These are phyloP conservation scores for Porcisia deanei DNA, from an alignment of 208 protist genomes.

Conservation along the genomic window DNA sequence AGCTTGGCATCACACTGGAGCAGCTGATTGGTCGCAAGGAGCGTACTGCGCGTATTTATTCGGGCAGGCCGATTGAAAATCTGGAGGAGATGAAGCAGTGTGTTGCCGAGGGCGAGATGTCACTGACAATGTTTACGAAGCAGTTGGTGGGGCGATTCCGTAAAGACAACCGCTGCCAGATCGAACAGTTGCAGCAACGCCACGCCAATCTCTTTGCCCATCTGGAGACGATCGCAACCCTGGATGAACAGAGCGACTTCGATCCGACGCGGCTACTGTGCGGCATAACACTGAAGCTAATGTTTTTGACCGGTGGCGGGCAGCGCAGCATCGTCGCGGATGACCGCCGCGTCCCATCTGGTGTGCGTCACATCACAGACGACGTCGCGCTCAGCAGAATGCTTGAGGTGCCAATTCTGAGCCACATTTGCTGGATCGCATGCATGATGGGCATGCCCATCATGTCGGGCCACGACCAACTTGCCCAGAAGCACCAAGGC, in stretches of 20 bases:
- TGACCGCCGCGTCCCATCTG: slow-evolving; percentile 35
- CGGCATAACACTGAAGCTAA: slow-evolving; percentile 48
- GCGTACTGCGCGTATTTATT: slow-evolving; percentile 22
- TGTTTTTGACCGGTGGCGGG: slow-evolving; percentile 62
- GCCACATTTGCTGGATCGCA: slow-evolving; percentile 51
- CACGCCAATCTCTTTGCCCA: slow-evolving; percentile 32
- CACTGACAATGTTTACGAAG: slow-evolving; percentile 32
- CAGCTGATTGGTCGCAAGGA: slow-evolving; percentile 20
- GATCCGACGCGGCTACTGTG: slow-evolving; percentile 35
- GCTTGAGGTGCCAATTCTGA: slow-evolving; percentile 55
- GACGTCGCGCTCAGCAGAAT: slow-evolving; percentile 48
- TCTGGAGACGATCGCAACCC: slow-evolving; percentile 26
- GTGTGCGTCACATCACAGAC: slow-evolving; percentile 31
- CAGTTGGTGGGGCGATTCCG: slow-evolving; percentile 34
- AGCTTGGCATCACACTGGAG: slow-evolving; percentile 32
- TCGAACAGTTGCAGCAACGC: slow-evolving; percentile 32
- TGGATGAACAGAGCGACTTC: slow-evolving; percentile 28
- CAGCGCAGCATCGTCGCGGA: slow-evolving; percentile 63
- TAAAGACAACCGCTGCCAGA: slow-evolving; percentile 34
- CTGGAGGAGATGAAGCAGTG: slow-evolving; percentile 41
- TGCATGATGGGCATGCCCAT: slow-evolving; percentile 61
- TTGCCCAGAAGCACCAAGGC: slow-evolving; percentile 25
- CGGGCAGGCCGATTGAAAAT: slow-evolving; percentile 26
- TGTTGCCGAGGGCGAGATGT: slow-evolving; percentile 44
- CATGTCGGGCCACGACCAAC: slow-evolving; percentile 31